A percentile compares a stretch with the other conserved stretches of the same genome.
Conservation (phyloP, 2,329 filamentous ascomycete genomes). For the Aureobasidium vineae region DNA sequence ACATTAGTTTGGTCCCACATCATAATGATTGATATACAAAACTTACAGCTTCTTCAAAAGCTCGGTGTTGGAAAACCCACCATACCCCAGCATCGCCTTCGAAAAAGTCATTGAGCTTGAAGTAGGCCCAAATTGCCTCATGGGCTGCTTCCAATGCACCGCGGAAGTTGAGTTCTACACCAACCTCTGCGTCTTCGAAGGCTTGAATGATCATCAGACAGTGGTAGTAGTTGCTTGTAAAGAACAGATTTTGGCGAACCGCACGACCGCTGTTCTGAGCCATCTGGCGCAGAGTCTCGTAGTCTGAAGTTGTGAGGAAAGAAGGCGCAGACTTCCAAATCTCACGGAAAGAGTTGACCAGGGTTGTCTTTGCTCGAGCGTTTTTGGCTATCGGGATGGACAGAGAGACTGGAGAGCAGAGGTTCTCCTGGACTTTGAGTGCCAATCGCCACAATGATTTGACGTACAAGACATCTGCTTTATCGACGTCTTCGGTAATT, state of each 20-base stretch:
- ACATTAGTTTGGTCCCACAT: constrained; percentile 12
- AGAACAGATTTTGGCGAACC: constrained; percentile 71
- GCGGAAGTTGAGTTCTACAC: constrained; percentile 57
- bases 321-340: constrained; percentile 72
- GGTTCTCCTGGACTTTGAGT: constrained; percentile 72
- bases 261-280: constrained; percentile 62
- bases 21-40: constrained; percentile 33
- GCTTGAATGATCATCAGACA: constrained; percentile 77
- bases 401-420: constrained; percentile 72
- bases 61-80: constrained; percentile 82
- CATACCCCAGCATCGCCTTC: constrained; percentile 71
- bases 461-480: constrained; percentile 55
- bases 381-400: constrained; percentile 70
- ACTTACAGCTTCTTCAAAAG: constrained; percentile 72
- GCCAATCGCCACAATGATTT: constrained; percentile 75
- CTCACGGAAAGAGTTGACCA: constrained; percentile 67
- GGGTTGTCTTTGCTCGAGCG: constrained; percentile 64
- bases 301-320: constrained; percentile 67
- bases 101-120: constrained; percentile 67
- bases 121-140: constrained; percentile 71
- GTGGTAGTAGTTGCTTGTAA: constrained; percentile 80
- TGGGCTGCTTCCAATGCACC: constrained; percentile 73
- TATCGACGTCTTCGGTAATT: constrained; percentile 36
- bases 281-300: constrained; percentile 57
- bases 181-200: constrained; percentile 61